A percentile compares a stretch with the other conserved stretches of the same genome.
phyloP scores from a whole-genome alignment of 2,329 filamentous ascomycete species.

The Diplodia intermedia region DNA sequence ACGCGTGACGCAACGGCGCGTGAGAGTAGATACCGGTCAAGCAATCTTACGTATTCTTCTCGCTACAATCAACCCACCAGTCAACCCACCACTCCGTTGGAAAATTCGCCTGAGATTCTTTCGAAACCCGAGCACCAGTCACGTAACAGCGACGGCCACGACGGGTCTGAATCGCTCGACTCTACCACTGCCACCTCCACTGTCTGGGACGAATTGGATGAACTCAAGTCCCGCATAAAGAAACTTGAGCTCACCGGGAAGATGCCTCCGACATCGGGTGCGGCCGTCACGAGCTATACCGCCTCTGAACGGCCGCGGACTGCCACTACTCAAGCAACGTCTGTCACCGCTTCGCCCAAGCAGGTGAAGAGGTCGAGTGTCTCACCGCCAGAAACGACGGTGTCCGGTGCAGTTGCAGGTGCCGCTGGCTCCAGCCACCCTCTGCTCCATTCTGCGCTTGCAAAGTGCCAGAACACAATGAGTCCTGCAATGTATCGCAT shows the following conservation, averaged over 20 bases:
- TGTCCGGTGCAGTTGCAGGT: conserved; percentile 54
- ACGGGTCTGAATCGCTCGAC: conserved; percentile 77
- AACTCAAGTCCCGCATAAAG: conserved; percentile 90
- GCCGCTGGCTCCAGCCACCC: conserved; percentile 69
- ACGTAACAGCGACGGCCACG: conserved; percentile 32
- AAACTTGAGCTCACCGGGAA: conserved; percentile 90
- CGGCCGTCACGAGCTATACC: conserved; percentile 56
- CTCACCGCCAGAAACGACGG: conserved; percentile 47
- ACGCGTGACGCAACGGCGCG: conserved; percentile 43
- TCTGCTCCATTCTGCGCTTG: conserved; percentile 78
- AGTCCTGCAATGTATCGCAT: conserved; percentile 75
- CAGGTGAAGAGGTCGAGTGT: conserved; percentile 63
- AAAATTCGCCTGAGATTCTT: conserved; percentile 28
- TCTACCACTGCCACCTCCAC: conserved; percentile 91
- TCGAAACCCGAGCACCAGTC: conserved; percentile 27
- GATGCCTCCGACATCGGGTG: conserved; percentile 79
- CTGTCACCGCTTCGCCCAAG: conserved; percentile 76
- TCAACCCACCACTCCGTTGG: conserved; percentile 35
- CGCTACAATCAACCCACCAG: conserved; percentile 35
- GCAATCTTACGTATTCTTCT: conserved; percentile 24
- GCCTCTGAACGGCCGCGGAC: conserved; percentile 78
- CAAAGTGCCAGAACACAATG: conserved; percentile 75
- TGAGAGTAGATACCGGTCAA: conserved; percentile 35
- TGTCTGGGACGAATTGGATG: conserved; percentile 97
- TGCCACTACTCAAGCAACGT: conserved; percentile 79